Evolutionary conservation across 129 eudicot genomes (phyloP).

Genomic region (Cynara cardunculus): DNA sequence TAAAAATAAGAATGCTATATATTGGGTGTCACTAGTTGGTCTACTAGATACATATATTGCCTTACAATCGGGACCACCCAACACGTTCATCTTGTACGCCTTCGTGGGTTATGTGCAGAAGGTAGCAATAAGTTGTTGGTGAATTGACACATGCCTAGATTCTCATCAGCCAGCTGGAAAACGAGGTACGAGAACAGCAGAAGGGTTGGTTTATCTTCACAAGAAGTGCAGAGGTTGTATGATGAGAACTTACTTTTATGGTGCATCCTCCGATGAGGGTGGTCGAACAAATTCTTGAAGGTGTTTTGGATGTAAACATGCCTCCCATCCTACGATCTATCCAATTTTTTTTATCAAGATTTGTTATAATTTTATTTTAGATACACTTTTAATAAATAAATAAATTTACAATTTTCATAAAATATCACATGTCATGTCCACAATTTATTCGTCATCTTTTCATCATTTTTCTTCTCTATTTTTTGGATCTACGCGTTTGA

Average conservation of each 20-base stretch:
- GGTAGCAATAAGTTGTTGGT: conserved; percentile 49
- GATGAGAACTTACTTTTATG: too few relatives aligned
- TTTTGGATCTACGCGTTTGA: too few relatives aligned
- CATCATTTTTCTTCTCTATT: too few relatives aligned
- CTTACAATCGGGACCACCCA: conserved; percentile 73
- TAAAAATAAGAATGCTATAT: too few relatives aligned
- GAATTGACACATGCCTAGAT: conserved; percentile 52
- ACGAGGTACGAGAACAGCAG: conserved; percentile 45
- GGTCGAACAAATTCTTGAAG: conserved; percentile 72
- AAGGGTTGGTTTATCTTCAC: conserved; percentile 59
- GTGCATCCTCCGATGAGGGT: conserved; percentile 69
- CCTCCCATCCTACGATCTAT: conserved; percentile 59
- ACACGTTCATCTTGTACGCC: conserved; percentile 67
- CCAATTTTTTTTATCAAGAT: conserved; percentile 37
- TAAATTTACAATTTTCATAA: too few relatives aligned
- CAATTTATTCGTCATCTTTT: too few relatives aligned
- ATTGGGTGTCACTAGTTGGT: too few relatives aligned
- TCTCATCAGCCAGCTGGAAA: conserved; percentile 51
- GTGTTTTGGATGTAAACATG: conserved; percentile 50
- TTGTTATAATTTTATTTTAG: too few relatives aligned
- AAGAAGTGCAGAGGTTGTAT: too few relatives aligned
- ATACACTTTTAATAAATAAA: too few relatives aligned
- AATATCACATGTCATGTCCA: too few relatives aligned
- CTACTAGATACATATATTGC: too few relatives aligned
- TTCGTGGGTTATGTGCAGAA: conserved; percentile 66